phyloP scores from a whole-genome alignment of 208 protist species.

The Wallacemonas sp. region DNA sequence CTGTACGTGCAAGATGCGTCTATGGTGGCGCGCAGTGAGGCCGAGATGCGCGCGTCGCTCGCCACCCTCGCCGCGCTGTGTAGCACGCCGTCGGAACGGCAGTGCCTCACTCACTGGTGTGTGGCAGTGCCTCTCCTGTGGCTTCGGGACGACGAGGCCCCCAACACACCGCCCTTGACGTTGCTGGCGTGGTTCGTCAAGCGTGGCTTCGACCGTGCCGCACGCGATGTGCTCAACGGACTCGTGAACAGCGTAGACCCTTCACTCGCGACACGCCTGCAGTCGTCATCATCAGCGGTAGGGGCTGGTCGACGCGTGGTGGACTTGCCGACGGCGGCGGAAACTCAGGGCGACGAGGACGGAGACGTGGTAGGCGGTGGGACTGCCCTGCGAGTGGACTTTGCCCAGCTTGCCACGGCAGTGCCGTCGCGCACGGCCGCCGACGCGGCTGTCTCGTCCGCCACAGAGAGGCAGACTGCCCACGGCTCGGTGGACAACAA shows the following conservation, averaged over 20 bases:
- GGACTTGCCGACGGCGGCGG: neutral
- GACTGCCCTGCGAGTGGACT: neutral
- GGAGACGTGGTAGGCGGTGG: neutral
- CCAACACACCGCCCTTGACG: neutral
- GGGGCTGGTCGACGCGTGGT: too few relatives aligned
- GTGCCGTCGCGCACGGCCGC: neutral
- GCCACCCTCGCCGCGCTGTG: neutral
- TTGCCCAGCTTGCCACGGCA: neutral
- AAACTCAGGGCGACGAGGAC: neutral
- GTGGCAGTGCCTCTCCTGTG: neutral
- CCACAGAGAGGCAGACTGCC: too few relatives aligned
- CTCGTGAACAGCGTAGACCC: neutral
- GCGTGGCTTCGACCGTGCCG: neutral
- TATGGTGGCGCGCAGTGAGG: neutral
- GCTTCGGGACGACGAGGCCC: neutral
- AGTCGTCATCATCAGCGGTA: too few relatives aligned
- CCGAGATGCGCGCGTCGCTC: neutral
- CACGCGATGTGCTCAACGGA: neutral
- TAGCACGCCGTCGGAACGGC: neutral
- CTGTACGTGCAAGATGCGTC: constrained; percentile 1
- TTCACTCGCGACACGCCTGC: neutral
- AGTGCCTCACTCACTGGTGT: neutral
- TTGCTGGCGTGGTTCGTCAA: neutral
- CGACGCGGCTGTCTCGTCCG: too few relatives aligned
- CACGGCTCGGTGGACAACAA: too few relatives aligned